A percentile compares a stretch with the other conserved stretches of the same genome.
phyloP scores from a whole-genome alignment of 306 rosid genomes.

The Betula pendula region DNA sequence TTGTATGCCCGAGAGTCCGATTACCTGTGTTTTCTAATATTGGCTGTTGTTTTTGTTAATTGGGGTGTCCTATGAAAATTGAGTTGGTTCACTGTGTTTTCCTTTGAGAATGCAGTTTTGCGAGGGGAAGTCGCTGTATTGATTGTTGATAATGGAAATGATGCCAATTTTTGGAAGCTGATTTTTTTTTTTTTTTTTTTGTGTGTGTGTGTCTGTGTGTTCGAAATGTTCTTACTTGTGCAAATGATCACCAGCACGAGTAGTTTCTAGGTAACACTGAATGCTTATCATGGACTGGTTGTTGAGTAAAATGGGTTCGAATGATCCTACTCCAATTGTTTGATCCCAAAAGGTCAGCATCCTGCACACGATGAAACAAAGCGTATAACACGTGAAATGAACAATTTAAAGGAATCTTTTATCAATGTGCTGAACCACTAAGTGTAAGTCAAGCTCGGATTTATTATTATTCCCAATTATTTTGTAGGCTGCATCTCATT shows the following conservation, averaged over 20 bases:
- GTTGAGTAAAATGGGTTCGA: not conserved
- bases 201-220: too few species aligned
- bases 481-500: slow-evolving; percentile 1
- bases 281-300: not conserved
- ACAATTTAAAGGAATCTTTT: not conserved
- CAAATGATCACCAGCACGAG: not conserved
- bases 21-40: not conserved
- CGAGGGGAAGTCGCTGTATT: not conserved
- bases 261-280: not conserved
- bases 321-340: not conserved
- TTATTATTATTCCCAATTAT: not conserved
- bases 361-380: too few species aligned
- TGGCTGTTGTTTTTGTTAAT: not conserved
- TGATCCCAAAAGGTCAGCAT: not conserved
- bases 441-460: not conserved
- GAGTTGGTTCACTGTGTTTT: not conserved
- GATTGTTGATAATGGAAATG: not conserved
- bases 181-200: not conserved
- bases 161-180: not conserved
- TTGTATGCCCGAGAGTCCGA: not conserved
- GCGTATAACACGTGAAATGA: not conserved
- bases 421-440: not conserved
- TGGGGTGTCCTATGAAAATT: not conserved
- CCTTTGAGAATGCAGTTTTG: not conserved
- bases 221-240: not conserved